Percentiles rank a stretch among this genome's conserved stretches.
phyloP scores from a whole-genome alignment of 371 early-diverging fungal genomes.

The Syncephalastrum contaminatum region DNA sequence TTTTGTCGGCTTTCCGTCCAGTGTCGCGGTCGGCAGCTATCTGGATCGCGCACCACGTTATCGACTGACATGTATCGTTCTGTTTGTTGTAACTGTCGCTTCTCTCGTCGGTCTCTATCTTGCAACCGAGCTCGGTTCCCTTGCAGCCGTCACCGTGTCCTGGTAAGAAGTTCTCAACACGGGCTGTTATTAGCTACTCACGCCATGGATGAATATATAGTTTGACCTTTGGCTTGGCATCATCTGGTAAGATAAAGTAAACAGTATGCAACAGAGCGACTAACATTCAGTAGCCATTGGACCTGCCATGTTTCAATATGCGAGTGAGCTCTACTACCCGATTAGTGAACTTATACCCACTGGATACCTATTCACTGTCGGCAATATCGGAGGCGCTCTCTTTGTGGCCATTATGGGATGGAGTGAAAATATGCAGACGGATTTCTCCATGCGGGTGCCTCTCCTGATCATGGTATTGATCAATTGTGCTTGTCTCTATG shows the following conservation, averaged over 20 bases:
- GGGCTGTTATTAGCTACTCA: too few relatives aligned
- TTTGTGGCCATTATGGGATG: constrained; percentile 45
- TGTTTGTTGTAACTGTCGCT: constrained; percentile 25
- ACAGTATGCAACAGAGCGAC: too few relatives aligned
- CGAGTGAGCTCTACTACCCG: constrained; percentile 44
- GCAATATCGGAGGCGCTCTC: constrained; percentile 42
- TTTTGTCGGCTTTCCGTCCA: constrained; percentile 42
- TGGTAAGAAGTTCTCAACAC: constrained; percentile 22
- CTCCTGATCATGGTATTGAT: constrained; percentile 25
- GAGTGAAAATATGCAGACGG: constrained; percentile 24
- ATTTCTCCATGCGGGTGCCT: constrained; percentile 41
- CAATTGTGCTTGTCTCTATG: constrained; percentile 22
- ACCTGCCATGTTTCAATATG: constrained; percentile 55
- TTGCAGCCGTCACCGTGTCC: constrained; percentile 29
- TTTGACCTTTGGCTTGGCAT: constrained; percentile 42
- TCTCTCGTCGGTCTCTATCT: constrained; percentile 29
- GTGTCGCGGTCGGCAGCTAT: constrained; percentile 38
- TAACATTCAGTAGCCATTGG: constrained; percentile 35
- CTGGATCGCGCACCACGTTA: constrained; percentile 45
- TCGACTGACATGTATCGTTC: constrained; percentile 23
- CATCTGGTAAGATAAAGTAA: constrained; percentile 35
- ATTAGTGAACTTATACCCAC: constrained; percentile 51
- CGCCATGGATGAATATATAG: constrained; percentile 8
- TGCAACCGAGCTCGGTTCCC: constrained; percentile 21
- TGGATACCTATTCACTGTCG: constrained; percentile 43